phyloP scores from a whole-genome alignment of 2,329 filamentous ascomycete species.

The Monosporascus sp. region DNA sequence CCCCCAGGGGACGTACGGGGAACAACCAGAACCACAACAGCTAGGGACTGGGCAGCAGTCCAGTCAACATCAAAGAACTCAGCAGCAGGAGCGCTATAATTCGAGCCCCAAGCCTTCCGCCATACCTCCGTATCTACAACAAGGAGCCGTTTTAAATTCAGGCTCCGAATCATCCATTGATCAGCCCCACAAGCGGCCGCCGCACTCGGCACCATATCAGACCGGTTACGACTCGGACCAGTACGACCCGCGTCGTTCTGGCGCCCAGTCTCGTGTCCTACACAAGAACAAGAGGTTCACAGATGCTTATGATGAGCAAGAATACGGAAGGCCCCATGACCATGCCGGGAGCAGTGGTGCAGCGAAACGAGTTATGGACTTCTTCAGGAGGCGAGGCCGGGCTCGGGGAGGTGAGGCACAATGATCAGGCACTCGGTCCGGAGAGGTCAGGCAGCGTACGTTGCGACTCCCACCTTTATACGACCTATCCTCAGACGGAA shows the following conservation, averaged over 20 bases:
- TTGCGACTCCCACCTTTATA: not conserved
- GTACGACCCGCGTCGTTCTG: slow-evolving; percentile 35
- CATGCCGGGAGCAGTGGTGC: slow-evolving; percentile 81
- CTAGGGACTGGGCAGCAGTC: slow-evolving; percentile 17
- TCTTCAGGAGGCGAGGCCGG: slow-evolving; percentile 84
- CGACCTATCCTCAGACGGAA: no score
- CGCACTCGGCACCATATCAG: slow-evolving; percentile 40
- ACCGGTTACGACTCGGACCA: slow-evolving; percentile 39
- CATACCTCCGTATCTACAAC: slow-evolving; percentile 43
- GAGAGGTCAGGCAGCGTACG: not conserved
- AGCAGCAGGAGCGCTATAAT: slow-evolving; percentile 38
- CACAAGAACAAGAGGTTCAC: slow-evolving; percentile 87
- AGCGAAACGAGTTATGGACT: slow-evolving; percentile 94
- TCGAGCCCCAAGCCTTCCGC: slow-evolving; percentile 38
- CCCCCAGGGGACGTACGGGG: slow-evolving; percentile 35
- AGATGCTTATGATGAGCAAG: slow-evolving; percentile 80
- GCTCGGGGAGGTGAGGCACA: slow-evolving; percentile 55
- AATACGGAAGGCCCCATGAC: slow-evolving; percentile 50
- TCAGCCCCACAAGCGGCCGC: slow-evolving; percentile 34
- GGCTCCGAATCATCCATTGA: slow-evolving; percentile 53
- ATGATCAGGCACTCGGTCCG: not conserved
- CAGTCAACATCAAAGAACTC: slow-evolving; percentile 27
- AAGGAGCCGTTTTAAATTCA: slow-evolving; percentile 42
- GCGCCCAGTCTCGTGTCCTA: slow-evolving; percentile 50
- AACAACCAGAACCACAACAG: slow-evolving; percentile 29